Conservation (phyloP, 192 early-diverging fungal species). For the Cetraspora pellucida region DNA sequence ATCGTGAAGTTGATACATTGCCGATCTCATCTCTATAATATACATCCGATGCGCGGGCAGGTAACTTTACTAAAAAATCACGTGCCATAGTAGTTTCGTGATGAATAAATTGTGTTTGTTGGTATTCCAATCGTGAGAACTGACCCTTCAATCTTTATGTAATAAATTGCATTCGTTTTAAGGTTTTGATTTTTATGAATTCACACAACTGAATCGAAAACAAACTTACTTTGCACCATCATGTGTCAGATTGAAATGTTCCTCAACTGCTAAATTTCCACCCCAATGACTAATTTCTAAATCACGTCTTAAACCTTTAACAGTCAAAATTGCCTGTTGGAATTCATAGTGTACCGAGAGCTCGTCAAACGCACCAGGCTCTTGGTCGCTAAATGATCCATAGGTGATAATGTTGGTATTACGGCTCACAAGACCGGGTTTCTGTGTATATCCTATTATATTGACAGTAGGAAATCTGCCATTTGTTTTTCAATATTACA, state of each 20-base stretch:
- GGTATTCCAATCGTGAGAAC: conserved; percentile 74
- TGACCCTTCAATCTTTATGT: conserved; percentile 55
- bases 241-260: conserved; percentile 77
- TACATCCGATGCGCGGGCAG: conserved; percentile 68
- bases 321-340: conserved; percentile 58
- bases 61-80: conserved; percentile 52
- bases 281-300: conserved; percentile 87
- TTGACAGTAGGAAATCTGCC: conserved; percentile 41
- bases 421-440: conserved; percentile 41
- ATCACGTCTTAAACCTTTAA: conserved; percentile 64
- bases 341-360: conserved; percentile 71
- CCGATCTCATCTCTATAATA: conserved; percentile 93
- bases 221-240: conserved; percentile 75
- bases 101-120: conserved; percentile 47
- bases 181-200: conserved; percentile 16
- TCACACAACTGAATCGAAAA: not conserved
- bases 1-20: conserved; percentile 91
- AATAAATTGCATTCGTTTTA: conserved; percentile 1
- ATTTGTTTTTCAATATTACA: not conserved
- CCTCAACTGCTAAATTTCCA: conserved; percentile 78
- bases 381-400: conserved; percentile 66
- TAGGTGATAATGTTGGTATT: conserved; percentile 67
- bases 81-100: conserved; percentile 56
- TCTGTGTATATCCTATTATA: conserved; percentile 47
- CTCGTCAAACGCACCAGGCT: conserved; percentile 40